phyloP scores from a whole-genome alignment of 495 filamentous ascomycete genomes.

The Penicillium steckii region DNA sequence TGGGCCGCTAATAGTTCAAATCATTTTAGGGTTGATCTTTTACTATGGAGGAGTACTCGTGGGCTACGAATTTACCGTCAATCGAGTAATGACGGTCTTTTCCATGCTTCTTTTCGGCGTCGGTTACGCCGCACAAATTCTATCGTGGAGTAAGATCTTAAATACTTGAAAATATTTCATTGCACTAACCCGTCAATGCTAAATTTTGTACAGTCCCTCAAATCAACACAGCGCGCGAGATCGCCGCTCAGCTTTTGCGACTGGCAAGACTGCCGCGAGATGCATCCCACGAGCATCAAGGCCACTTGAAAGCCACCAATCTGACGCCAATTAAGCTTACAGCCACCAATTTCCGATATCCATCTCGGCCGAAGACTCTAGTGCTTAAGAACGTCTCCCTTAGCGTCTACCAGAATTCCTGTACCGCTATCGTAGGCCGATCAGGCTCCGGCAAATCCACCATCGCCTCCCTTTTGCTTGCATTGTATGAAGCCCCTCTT shows the following conservation, averaged over 20 bases:
- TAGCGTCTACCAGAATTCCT: conserved; percentile 55
- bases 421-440: conserved; percentile 73
- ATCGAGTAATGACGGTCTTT: conserved; percentile 68
- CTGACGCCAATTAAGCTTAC: conserved; percentile 63
- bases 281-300: conserved; percentile 57
- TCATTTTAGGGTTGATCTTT: conserved; percentile 68
- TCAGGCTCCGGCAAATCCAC: conserved; percentile 93
- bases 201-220: conserved; percentile 60
- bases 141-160: conserved; percentile 56
- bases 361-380: conserved; percentile 46
- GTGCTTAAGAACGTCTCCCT: conserved; percentile 62
- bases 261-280: conserved; percentile 59
- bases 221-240: conserved; percentile 68
- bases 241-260: conserved; percentile 70
- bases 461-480: conserved; percentile 69
- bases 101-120: conserved; percentile 83
- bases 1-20: conserved; percentile 1
- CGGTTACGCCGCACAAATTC: conserved; percentile 64
- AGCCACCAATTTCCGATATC: conserved; percentile 67
- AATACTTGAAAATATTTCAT: too few species aligned
- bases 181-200: too few species aligned
- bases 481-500: conserved; percentile 54
- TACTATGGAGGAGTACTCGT: conserved; percentile 74
- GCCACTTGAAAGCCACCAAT: conserved; percentile 39
- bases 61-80: conserved; percentile 43